Evolutionary conservation across 2,329 filamentous ascomycete genomes (phyloP), one percentile per base, ranked within the genome.

Genomic region (Drechslera avenae): DNA sequence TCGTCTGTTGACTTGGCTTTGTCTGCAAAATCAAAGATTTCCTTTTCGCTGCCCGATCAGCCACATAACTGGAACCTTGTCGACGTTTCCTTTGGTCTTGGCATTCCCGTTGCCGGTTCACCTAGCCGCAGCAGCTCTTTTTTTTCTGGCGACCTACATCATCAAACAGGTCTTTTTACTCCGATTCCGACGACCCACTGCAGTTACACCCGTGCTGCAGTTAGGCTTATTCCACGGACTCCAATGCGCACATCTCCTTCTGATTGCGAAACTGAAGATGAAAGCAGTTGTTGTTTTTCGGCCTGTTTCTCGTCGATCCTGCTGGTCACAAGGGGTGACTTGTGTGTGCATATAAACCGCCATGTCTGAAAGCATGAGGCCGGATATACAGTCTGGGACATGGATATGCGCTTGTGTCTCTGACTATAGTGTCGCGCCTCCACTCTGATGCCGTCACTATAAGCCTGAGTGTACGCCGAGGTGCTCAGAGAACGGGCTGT

Each of bases 21-120:
- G 41, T 50, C 46, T 46, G 49, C 49, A 34, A 51, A 37, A 34
- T 34, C 39, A 23, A 31, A 18, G 26, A 23, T 13, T 34, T 23
- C n/a, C 13, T 35, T 34, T 42, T 31, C 30, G 18, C 18, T 28
- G 40, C 12, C 40, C 16, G n/a, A 28, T n/a, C 19, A 34, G 18
- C 31, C 31, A 26, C 13, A 14, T 7, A 23, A n/a, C 14, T 35
- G 30, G 23, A 32, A 31, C 8, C 13, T 28, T 26, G 9, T 56
- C 53, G 28, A 42, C 46, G 39, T 43, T 32, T 39, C 37, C 44
- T 52, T 53, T 28, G 49, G 35, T 52, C 56, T 49, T 53, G 50
- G 47, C 50, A 4, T 36, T 36, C 7, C 56, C 50, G 50, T 53
- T 50, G 57, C 57, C 58, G 55, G 60, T 52, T 55, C 48, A 59